These are phyloP conservation scores for Mikania micrantha DNA, from an alignment of 129 eudicot species.

Conservation along the genomic window DNA sequence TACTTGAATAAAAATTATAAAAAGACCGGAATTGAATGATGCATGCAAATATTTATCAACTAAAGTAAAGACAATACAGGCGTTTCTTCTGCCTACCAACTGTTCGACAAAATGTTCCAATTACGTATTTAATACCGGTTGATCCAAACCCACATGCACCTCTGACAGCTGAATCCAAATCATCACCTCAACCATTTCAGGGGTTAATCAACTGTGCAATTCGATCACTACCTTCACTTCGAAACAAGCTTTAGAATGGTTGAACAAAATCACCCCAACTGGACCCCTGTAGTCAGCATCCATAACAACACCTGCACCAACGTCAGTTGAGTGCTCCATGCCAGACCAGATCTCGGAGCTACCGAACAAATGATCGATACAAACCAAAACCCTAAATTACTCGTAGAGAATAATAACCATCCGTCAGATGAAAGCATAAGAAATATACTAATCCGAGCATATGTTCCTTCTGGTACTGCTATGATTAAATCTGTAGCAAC, in stretches of 20 bases:
- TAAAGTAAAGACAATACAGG: not conserved
- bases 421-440: not conserved
- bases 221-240: constrained; percentile 49
- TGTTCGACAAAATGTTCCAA: constrained; percentile 10
- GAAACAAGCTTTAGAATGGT: constrained; percentile 30
- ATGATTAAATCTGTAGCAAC: constrained; percentile 75
- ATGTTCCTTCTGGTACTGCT: constrained; percentile 76
- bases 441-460: constrained; percentile 63
- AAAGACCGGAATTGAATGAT: not conserved
- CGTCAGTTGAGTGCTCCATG: constrained; percentile 97
- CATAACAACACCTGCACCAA: constrained; percentile 91
- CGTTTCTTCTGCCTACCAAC: not conserved
- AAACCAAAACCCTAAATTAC: not conserved
- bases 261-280: constrained; percentile 36
- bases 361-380: not conserved
- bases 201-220: constrained; percentile 75
- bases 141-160: constrained; percentile 93
- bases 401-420: too few species aligned
- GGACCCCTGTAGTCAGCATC: constrained; percentile 56
- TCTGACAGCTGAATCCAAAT: constrained; percentile 63
- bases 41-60: not conserved
- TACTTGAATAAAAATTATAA: not conserved
- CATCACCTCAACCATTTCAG: constrained; percentile 31
- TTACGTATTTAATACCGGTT: constrained; percentile 43
- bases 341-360: constrained; percentile 91